Base-by-base conservation (phyloP, 2,329 filamentous ascomycete species). In the Metarhizium robertsii region DNA sequence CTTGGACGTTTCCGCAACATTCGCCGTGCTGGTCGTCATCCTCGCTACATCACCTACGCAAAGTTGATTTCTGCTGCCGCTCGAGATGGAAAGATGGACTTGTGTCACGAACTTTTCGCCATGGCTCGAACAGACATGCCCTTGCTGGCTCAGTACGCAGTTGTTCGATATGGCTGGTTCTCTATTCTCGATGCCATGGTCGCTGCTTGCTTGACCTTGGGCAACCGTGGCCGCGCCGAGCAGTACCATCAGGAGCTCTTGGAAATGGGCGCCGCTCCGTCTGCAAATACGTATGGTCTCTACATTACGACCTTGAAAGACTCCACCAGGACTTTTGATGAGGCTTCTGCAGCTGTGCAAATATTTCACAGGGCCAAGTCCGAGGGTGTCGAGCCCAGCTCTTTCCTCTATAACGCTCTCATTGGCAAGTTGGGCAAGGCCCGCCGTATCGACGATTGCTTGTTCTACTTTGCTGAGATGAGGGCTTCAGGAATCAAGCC, bases 231-330 rank as follows among this genome's bases (percentile, higher is more conserved):
- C 57, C 76, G 90, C 58, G 94, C 94, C 58, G 86, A 87, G 69
- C 85, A 90, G 64, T 96, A 88, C 71, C 94, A 97, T 68, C 87
- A 94, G 70, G 90, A 99, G 70, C 79, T 99, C 62, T 79, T 95
- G 51, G 86, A 90, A 58, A 94, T 97, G 78, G 92, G 92, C 50
- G 85, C 88, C 58, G 87, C 92, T 10, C 94, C 94, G 16, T 95
- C 92, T 2, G 94, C 94, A 47, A 99, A 99, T 77, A 99, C 94
- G 0, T 99, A 95, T 64, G 94, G 94, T 57, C 82, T 99, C 18
- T 99, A 97, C 79, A 99, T 99, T 73, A 97, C 95, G n/a, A 97
- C 92, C 2, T 79, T 99, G 59, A 96, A 97, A 76, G 92, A 96
- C 67, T 95, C 90, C 1, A 90, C 90, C 61, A 96, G 95, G 81